These are phyloP conservation scores for Pontederia crassipes DNA, from an alignment of 176 grass and related monocot species.

Conservation along the genomic window DNA sequence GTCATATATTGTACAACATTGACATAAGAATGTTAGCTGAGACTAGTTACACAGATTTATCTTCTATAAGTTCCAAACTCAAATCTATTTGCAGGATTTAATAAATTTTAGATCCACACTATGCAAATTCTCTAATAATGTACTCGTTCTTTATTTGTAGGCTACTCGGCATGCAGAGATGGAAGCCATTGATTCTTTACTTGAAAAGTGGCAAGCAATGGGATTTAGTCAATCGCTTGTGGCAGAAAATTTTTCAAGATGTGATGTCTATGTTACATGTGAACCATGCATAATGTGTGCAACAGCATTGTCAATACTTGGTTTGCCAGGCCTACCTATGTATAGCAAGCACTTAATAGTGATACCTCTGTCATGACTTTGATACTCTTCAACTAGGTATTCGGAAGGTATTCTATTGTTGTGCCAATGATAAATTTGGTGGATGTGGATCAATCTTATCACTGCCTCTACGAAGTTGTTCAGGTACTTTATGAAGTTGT, in stretches of 20 bases:
- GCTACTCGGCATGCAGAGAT: conserved; percentile 97
- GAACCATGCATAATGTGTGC: conserved; percentile 97
- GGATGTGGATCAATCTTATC: too few species aligned
- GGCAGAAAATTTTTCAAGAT: conserved; percentile 56
- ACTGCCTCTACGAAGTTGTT: too few species aligned
- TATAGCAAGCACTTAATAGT: background rate
- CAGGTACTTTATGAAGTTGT: too few species aligned
- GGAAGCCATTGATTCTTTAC: conserved; percentile 76
- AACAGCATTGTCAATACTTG: conserved; percentile 67
- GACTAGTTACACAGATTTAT: too few species aligned
- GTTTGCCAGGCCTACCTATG: conserved; percentile 25
- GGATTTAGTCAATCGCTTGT: conserved; percentile 52
- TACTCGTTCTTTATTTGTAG: conserved; percentile 23
- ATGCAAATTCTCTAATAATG: background rate
- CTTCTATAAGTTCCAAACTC: background rate
- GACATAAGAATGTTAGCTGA: too few species aligned
- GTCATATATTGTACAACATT: background rate
- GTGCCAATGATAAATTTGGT: too few species aligned
- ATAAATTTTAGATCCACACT: background rate
- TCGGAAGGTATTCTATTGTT: too few species aligned
- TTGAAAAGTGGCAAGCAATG: conserved; percentile 66
- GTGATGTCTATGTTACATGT: conserved; percentile 79
- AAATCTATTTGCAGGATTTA: background rate
- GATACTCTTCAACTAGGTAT: conserved; percentile 28
- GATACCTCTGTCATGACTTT: conserved; percentile 8